Percentiles rank a stretch among this genome's conserved stretches.
Conservation (phyloP, 2,329 filamentous ascomycete genomes). For the Stemphylium lycopersici region DNA sequence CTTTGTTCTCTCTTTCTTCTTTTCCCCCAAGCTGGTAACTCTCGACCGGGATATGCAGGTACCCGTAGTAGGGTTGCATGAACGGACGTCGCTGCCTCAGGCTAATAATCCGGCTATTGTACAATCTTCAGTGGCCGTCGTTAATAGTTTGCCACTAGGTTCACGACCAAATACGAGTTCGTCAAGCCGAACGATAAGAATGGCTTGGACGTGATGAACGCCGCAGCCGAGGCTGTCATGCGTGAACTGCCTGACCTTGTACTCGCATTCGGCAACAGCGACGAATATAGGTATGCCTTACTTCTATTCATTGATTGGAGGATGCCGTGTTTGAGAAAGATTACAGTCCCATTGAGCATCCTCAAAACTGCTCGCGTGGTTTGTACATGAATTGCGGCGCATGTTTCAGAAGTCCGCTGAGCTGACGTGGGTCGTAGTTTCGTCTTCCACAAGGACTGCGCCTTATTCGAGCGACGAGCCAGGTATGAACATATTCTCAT, state of each 20-base stretch:
- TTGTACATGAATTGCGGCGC: conserved; percentile 9
- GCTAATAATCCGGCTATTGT: conserved; percentile 9
- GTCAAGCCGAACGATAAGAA: conserved; percentile 90
- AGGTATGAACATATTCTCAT: conserved; percentile 59
- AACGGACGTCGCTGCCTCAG: conserved; percentile 8
- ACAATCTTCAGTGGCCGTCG: not conserved
- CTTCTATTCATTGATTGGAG: not conserved
- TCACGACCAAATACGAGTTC: conserved; percentile 83
- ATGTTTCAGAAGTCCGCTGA: conserved; percentile 22
- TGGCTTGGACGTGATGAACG: conserved; percentile 93
- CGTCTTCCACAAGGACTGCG: conserved; percentile 81
- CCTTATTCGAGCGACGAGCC: conserved; percentile 82
- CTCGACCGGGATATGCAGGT: conserved; percentile 24
- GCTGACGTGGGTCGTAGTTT: conserved; percentile 67
- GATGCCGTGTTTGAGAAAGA: conserved; percentile 21
- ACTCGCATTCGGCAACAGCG: conserved; percentile 90
- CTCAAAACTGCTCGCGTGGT: not conserved
- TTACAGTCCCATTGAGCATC: conserved; percentile 8
- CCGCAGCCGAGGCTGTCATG: conserved; percentile 83
- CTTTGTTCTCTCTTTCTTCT: conserved; percentile 7
- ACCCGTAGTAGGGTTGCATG: conserved; percentile 20
- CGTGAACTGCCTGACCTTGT: conserved; percentile 82
- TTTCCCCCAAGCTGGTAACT: not conserved
- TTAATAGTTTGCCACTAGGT: conserved; percentile 55
- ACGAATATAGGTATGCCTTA: conserved; percentile 78